Evolutionary conservation across 139 green algal species (phyloP), one percentile per base, ranked within the genome.

Genomic region (Chlamydomonas eustigma): DNA sequence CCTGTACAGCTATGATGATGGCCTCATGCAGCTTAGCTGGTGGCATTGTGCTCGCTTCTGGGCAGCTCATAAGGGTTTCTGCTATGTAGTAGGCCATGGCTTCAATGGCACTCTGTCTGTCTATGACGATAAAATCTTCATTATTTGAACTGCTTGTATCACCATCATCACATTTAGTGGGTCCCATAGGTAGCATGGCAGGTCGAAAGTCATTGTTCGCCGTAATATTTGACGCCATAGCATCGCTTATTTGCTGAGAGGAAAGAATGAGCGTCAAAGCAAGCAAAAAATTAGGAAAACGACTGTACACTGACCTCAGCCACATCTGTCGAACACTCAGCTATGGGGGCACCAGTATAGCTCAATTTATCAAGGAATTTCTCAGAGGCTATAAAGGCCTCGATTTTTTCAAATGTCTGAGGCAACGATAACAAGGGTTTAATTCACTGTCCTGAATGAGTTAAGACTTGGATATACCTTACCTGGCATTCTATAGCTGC

Each of bases 71-170:
- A 33, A 78, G 25, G 73, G 50, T 71, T 38, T 78, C 50, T 3
- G 73, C 73, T 1, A 78, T 71, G 73, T 72, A 78, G 52, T 65
- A 78, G 1, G 73, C 73, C 37, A 78, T 78, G 35, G 71, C 73
- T 36, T 68, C 71, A 3, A 76, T 39, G 18, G 71, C 71, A 32
- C 51, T 24, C 31, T 76, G 36, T 5, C 24, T 38, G 22, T 76
- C 71, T 8, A 76, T 33, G 32, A 76, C n/a, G 8, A 68, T 32
- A 30, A 51, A 76, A 18, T 76, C 71, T 39, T 75, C 24, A 4
- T 34, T 18, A 18, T 58, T 58, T 28, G 44, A 58, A 58, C 12
- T 18, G 44, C 44, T 58, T 12, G 44, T 12, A 18, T 18, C 44
- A 18, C 18, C 12, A 12, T 58, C 44, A 28, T 58, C 18, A 28